Percentiles rank a stretch among this genome's conserved stretches.
These are phyloP conservation scores for Salix suchowensis DNA, from an alignment of 345 rosid species.

Conservation along the genomic window DNA sequence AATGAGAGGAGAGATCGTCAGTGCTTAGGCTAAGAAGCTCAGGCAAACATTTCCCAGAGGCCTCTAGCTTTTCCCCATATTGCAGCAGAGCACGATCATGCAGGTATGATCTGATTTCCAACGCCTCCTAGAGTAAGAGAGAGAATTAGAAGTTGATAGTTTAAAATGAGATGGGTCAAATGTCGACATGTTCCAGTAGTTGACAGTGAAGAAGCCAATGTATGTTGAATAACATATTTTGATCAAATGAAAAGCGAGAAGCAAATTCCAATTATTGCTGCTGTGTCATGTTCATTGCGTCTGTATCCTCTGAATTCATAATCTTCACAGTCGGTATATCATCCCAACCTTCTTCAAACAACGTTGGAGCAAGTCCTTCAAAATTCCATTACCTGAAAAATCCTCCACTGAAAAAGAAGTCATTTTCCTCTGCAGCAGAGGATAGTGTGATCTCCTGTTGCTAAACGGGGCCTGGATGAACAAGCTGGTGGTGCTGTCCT, in stretches of 20 bases:
- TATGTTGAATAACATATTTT: neutral
- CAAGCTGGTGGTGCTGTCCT: neutral
- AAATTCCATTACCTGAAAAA: slow-evolving; percentile 51
- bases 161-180: neutral
- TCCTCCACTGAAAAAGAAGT: slow-evolving; percentile 60
- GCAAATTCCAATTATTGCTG: slow-evolving; percentile 17
- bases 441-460: neutral
- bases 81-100: slow-evolving; percentile 58
- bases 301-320: slow-evolving; percentile 57
- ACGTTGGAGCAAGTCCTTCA: slow-evolving; percentile 44
- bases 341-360: slow-evolving; percentile 71
- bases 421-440: slow-evolving; percentile 28
- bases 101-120: slow-evolving; percentile 61
- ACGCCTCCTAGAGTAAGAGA: slow-evolving; percentile 38
- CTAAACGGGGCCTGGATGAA: neutral
- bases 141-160: neutral
- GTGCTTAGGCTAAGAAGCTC: slow-evolving; percentile 42
- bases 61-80: slow-evolving; percentile 53
- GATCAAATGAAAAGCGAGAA: neutral
- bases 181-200: neutral
- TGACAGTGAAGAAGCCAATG: neutral
- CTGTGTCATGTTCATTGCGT: slow-evolving; percentile 46
- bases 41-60: slow-evolving; percentile 44
- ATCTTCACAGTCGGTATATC: slow-evolving; percentile 68
- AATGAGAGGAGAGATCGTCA: slow-evolving; percentile 40